These are phyloP conservation scores for Malbranchea cinnamomea DNA, from an alignment of 2,329 filamentous ascomycete species.

Conservation along the genomic window DNA sequence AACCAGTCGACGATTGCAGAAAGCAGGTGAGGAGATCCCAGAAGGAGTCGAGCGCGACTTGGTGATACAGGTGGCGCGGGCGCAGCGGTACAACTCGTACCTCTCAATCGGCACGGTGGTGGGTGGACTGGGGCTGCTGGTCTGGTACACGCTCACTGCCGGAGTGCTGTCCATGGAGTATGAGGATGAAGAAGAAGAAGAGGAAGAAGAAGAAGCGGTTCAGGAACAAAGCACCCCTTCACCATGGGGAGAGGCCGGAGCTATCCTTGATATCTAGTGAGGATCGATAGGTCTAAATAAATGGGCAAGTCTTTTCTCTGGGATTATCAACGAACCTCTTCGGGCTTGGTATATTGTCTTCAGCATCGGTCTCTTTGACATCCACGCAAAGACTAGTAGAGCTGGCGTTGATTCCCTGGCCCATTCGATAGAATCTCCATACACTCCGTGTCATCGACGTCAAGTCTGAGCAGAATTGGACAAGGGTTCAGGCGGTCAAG, in stretches of 20 bases:
- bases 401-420: no score
- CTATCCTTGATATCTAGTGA: conserved; percentile 4
- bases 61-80: conserved; percentile 14
- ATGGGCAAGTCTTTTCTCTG: conserved; percentile 9
- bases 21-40: conserved; percentile 15
- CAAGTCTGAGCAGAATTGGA: no score
- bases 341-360: no score
- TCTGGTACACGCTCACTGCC: conserved; percentile 22
- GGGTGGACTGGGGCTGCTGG: conserved; percentile 20
- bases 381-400: no score
- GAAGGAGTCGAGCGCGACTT: conserved; percentile 15
- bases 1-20: conserved; percentile 22
- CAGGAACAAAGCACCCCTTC: conserved; percentile 3
- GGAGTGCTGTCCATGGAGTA: conserved; percentile 12
- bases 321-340: conserved; percentile 1
- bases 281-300: no score
- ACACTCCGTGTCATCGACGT: no score
- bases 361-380: no score
- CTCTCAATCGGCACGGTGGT: conserved; percentile 22
- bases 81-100: conserved; percentile 20
- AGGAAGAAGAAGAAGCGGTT: conserved; percentile 3
- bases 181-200: conserved; percentile 3
- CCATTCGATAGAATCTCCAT: no score
- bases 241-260: conserved; percentile 5
- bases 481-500: no score